phyloP scores from a whole-genome alignment of 257 asterid genomes.

The Przewalskia tangutica region DNA sequence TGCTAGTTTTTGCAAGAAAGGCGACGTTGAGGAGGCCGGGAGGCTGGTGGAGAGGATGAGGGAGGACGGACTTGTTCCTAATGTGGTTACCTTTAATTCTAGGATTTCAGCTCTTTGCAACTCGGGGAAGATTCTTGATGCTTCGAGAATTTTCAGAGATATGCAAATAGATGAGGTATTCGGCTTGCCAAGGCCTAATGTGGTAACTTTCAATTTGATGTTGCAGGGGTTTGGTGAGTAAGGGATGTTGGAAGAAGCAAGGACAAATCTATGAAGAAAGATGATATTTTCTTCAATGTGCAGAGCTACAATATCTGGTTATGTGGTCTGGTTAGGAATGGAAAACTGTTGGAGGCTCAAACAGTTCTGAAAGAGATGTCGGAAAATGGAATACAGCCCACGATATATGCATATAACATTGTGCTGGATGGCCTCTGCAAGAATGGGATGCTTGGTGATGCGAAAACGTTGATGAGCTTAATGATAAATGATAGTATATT shows the following conservation, averaged over 20 bases:
- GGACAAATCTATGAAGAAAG: constrained; percentile 50
- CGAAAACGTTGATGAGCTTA: constrained; percentile 48
- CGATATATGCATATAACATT: constrained; percentile 63
- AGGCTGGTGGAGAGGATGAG: constrained; percentile 74
- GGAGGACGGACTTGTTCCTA: constrained; percentile 67
- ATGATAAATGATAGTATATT: constrained; percentile 53
- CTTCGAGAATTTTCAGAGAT: constrained; percentile 84
- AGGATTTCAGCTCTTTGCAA: constrained; percentile 84
- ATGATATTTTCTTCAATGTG: constrained; percentile 33
- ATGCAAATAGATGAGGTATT: constrained; percentile 69
- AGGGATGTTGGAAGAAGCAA: constrained; percentile 78
- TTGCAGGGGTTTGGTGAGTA: constrained; percentile 65
- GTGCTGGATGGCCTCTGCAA: constrained; percentile 68
- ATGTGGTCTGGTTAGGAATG: constrained; percentile 58
- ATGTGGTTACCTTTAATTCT: constrained; percentile 75
- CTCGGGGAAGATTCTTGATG: constrained; percentile 67
- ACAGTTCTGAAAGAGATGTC: constrained; percentile 54
- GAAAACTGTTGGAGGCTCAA: constrained; percentile 67
- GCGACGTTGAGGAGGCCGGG: constrained; percentile 66
- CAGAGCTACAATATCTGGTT: constrained; percentile 73
- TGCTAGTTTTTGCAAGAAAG: constrained; percentile 55
- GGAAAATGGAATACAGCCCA: constrained; percentile 51
- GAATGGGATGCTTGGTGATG: constrained; percentile 64
- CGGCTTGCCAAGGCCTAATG: constrained; percentile 71
- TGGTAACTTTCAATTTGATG: constrained; percentile 68